A percentile compares a stretch with the other conserved stretches of the same genome.
Conservation (phyloP, 1,139 yeast species). For the Kodamaea plutei region DNA sequence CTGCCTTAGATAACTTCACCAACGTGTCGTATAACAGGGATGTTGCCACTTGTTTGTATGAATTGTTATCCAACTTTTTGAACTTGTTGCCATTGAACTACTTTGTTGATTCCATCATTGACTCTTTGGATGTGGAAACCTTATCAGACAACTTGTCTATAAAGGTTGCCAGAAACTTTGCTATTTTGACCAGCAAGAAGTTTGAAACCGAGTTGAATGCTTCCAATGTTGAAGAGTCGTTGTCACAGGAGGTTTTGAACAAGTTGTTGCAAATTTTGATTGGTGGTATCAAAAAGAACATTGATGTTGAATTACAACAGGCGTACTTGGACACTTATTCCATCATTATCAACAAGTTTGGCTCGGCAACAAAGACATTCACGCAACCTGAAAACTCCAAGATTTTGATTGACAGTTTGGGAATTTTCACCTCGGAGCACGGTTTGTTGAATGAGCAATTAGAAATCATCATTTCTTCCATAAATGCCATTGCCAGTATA, state of each 20-base stretch:
- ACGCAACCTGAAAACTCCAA: constrained; percentile 39
- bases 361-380: constrained; percentile 31
- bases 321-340: constrained; percentile 70
- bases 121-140: constrained; percentile 48
- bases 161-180: constrained; percentile 49
- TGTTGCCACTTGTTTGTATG: constrained; percentile 30
- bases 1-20: constrained; percentile 31
- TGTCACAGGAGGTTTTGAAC: constrained; percentile 38
- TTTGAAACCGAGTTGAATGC: constrained; percentile 58
- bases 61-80: constrained; percentile 57
- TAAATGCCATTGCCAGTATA: constrained; percentile 67
- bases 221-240: constrained; percentile 36
- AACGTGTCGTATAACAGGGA: constrained; percentile 15
- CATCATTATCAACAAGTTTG: constrained; percentile 59
- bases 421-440: constrained; percentile 47
- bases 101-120: constrained; percentile 64
- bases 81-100: constrained; percentile 70
- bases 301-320: constrained; percentile 53
- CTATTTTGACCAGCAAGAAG: constrained; percentile 60
- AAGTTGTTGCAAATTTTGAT: constrained; percentile 47
- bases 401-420: constrained; percentile 46
- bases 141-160: constrained; percentile 31
- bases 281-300: constrained; percentile 36
- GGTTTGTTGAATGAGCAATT: constrained; percentile 51
- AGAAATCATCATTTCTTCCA: constrained; percentile 71